Evolutionary conservation across 345 rosid species (phyloP), one percentile per base, ranked within the genome.

Genomic region (Moricandia moricandioides): DNA sequence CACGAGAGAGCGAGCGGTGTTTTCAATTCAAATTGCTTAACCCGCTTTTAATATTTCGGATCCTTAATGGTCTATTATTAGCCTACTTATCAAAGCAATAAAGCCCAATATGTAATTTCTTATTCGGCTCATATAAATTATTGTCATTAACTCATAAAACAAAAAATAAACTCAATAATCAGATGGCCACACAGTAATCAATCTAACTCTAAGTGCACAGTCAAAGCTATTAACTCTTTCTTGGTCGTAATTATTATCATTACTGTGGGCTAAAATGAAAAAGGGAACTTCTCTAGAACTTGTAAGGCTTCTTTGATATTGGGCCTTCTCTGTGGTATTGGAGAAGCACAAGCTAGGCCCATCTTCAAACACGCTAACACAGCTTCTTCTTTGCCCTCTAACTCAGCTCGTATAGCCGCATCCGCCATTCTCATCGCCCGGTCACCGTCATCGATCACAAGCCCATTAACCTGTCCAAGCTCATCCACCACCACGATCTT

Each of bases 341-440:
- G 97, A 24, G 92, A 90, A 21, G 97, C 96, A 81, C 99, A 95
- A 65, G 84, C 85, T 60, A 81, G 82, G 21, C 96, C 99, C 67
- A 89, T 73, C 85, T 84, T 92, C 67, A 92, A 87, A 76, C 92
- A 90, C 0, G 93, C 81, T 87, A 92, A 69, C 74, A 92, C 85
- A n/a, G 85, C 87, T 35, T 90, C 96, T 72, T 89, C 97, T 72
- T 83, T 92, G 6, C 96, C 99, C 55, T 90, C 99, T 82, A 95
- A 43, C 27, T 95, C 97, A 7, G 73, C 86, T 29, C 97, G 86
- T 33, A 95, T 92, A 3, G 83, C 86, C 62, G 29, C 83, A 8
- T 49, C 55, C 21, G 55, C 55, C 55, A 49, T 49, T 7, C 55
- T 49, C 55, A 49, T 11, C 0, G 96, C 97, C 73, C 91, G 77